Conservation (phyloP, 768 basidiomycete genomes). For the Hygrophorus pudorinus region DNA sequence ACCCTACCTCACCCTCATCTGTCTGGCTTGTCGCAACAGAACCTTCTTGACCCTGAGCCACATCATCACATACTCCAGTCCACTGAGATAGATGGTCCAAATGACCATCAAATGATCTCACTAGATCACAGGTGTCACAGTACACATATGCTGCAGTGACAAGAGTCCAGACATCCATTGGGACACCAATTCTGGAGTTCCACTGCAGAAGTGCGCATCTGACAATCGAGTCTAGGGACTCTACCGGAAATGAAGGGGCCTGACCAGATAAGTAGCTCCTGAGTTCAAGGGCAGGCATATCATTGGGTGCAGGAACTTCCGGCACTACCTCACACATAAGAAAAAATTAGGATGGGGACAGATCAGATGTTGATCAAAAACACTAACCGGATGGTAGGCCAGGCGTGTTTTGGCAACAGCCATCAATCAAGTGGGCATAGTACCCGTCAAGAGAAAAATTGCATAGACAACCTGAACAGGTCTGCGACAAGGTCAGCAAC, state of each 20-base stretch:
- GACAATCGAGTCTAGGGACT: slow-evolving; percentile 4
- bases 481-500: neutral
- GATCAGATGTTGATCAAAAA: neutral
- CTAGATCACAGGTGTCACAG: slow-evolving; percentile 4
- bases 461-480: neutral
- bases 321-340: neutral
- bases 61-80: neutral
- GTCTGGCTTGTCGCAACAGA: too few species aligned
- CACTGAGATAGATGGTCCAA: neutral
- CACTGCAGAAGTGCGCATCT: slow-evolving; percentile 9
- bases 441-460: slow-evolving; percentile 1
- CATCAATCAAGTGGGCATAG: neutral
- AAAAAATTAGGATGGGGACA: neutral
- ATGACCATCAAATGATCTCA: slow-evolving; percentile 7
- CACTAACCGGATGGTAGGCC: neutral
- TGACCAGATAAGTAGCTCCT: neutral
- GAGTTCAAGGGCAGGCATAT: neutral
- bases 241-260: neutral
- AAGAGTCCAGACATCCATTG: slow-evolving; percentile 9
- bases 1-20: too few species aligned
- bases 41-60: neutral
- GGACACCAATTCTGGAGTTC: slow-evolving; percentile 11
- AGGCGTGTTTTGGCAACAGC: neutral
- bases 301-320: neutral
- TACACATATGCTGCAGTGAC: slow-evolving; percentile 8